Evolutionary conservation across 495 filamentous ascomycete genomes (phyloP).

Genomic region (Trichodelitschia bisporula): DNA sequence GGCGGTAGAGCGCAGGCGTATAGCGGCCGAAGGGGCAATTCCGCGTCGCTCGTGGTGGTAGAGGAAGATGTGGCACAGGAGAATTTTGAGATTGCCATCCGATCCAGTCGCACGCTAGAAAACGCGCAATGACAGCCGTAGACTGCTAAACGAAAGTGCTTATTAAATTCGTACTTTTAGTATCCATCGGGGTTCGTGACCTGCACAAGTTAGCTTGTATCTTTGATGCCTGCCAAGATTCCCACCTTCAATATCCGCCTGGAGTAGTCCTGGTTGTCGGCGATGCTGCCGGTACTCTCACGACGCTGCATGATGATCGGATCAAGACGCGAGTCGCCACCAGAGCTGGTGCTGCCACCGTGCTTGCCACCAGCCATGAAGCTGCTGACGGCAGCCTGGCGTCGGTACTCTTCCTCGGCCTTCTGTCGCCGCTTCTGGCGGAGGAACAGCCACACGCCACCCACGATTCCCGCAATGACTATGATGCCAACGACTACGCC

Average conservation of each 20-base stretch:
- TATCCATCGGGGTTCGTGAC: too few species aligned
- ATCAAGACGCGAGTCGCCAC: constrained; percentile 56
- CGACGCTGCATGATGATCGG: constrained; percentile 64
- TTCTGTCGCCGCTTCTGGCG: constrained; percentile 47
- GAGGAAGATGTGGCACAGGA: too few species aligned
- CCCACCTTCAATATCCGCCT: constrained; percentile 74
- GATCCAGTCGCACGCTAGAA: too few species aligned
- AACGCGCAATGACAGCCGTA: too few species aligned
- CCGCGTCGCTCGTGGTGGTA: too few species aligned
- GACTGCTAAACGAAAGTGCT: too few species aligned
- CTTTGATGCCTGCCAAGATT: too few species aligned
- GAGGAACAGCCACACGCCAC: constrained; percentile 49
- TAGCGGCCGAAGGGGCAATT: too few species aligned
- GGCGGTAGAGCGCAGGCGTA: too few species aligned
- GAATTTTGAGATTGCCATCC: too few species aligned
- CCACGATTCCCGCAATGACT: constrained; percentile 34
- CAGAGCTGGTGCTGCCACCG: constrained; percentile 23
- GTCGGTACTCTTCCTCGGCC: constrained; percentile 56
- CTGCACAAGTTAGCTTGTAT: too few species aligned
- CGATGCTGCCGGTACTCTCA: constrained; percentile 91
- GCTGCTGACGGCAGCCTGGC: constrained; percentile 41
- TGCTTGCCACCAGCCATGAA: constrained; percentile 39
- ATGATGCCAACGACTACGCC: constrained; percentile 75
- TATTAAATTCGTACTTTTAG: too few species aligned
- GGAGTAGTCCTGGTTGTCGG: constrained; percentile 94